These are phyloP conservation scores for Sesbania bispinosa DNA, from an alignment of 306 rosid genomes.

Conservation along the genomic window DNA sequence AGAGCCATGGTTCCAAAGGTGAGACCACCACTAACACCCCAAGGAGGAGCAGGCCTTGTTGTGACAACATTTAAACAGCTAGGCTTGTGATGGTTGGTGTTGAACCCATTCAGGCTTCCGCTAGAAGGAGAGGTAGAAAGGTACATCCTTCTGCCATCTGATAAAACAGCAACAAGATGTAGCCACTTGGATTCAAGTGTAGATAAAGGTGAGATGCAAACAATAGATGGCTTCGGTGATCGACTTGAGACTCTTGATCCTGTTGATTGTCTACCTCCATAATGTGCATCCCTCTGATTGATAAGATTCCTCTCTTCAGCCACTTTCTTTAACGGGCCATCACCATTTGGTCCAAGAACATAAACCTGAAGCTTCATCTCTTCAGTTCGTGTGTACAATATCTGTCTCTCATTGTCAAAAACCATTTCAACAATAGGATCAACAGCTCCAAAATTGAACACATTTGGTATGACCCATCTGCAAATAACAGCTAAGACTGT, in stretches of 20 bases:
- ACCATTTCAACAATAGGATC: slow-evolving; percentile 94
- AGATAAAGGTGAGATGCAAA: slow-evolving; percentile 85
- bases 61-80: slow-evolving; percentile 89
- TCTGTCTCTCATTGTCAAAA: slow-evolving; percentile 85
- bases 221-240: slow-evolving; percentile 70
- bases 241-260: slow-evolving; percentile 75
- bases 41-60: slow-evolving; percentile 96
- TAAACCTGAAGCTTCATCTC: slow-evolving; percentile 96
- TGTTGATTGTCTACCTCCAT: slow-evolving; percentile 74
- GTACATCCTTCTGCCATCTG: slow-evolving; percentile 97
- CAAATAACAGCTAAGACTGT: slow-evolving; percentile 30
- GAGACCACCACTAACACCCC: slow-evolving; percentile 87
- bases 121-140: slow-evolving; percentile 89
- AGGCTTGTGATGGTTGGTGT: slow-evolving; percentile 63
- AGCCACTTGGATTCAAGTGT: slow-evolving; percentile 85
- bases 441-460: slow-evolving; percentile 91
- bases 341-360: slow-evolving; percentile 74
- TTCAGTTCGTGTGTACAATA: slow-evolving; percentile 82
- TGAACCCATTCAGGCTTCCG: slow-evolving; percentile 77
- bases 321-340: slow-evolving; percentile 84
- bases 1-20: slow-evolving; percentile 84
- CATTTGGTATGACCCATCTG: slow-evolving; percentile 98
- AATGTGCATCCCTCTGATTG: slow-evolving; percentile 67
- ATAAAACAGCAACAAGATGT: slow-evolving; percentile 87
- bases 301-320: slow-evolving; percentile 93